phyloP scores from a whole-genome alignment of 257 asterid species.

The Scutellaria galericulata region DNA sequence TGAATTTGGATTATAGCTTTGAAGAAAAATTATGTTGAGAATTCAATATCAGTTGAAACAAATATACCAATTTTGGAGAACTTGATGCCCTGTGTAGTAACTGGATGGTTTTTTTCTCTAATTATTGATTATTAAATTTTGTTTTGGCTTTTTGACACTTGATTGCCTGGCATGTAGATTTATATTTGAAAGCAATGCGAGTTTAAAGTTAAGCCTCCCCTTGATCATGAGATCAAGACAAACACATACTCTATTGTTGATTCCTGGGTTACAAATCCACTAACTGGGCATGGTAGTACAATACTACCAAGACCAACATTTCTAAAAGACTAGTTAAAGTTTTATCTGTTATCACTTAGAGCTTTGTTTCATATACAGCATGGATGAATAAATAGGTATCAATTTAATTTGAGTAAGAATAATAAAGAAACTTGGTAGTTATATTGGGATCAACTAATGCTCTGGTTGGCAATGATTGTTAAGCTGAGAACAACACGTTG shows the following conservation, averaged over 20 bases:
- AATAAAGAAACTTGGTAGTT: no score
- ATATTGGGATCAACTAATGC: not conserved
- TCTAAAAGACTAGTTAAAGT: not conserved
- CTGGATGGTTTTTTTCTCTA: no score
- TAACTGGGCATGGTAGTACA: constrained; percentile 6
- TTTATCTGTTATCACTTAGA: not conserved
- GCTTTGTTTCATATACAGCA: constrained; percentile 14
- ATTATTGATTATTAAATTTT: no score
- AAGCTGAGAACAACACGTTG: not conserved
- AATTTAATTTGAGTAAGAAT: not conserved
- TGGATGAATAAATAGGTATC: constrained; percentile 12
- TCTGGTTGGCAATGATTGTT: constrained; percentile 19
- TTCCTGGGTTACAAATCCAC: constrained; percentile 8
- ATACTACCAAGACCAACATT: not conserved
- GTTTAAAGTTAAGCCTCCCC: not conserved
- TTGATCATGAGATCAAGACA: constrained; percentile 22
- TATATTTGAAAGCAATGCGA: not conserved
- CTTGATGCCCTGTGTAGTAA: no score
- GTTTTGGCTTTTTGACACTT: no score
- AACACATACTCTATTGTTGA: not conserved
- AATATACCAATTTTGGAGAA: no score
- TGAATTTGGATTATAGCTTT: no score
- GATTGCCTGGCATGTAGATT: no score
- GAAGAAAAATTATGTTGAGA: no score
- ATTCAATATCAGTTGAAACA: no score